phyloP scores from a whole-genome alignment of 1,284 basidiomycete genomes.

The Moesziomyces sp. region DNA sequence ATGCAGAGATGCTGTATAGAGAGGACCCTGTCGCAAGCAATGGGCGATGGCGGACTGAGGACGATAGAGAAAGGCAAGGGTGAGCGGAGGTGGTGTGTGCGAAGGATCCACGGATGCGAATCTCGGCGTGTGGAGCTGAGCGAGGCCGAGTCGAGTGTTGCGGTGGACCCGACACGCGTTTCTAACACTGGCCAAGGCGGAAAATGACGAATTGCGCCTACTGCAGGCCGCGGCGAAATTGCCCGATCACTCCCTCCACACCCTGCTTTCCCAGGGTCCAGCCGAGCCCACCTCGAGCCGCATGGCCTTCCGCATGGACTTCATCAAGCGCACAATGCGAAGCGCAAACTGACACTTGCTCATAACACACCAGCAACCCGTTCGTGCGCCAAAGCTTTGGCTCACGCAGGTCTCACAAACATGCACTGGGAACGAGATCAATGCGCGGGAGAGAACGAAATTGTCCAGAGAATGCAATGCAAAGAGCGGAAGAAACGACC shows the following conservation, averaged over 20 bases:
- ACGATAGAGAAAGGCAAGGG: neutral
- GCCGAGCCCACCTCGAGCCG: too few relatives aligned
- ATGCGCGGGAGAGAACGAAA: neutral
- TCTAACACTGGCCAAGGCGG: conserved; percentile 12
- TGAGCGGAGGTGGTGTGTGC: conserved; percentile 25
- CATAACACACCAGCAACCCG: too few relatives aligned
- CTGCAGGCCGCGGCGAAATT: conserved; percentile 7
- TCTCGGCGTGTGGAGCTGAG: conserved; percentile 28
- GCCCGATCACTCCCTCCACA: conserved; percentile 28
- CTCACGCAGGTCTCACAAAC: neutral
- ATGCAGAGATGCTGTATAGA: conserved; percentile 1
- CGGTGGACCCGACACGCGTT: conserved; percentile 44
- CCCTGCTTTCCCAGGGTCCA: too few relatives aligned
- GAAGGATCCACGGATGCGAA: conserved; percentile 13
- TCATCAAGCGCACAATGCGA: neutral
- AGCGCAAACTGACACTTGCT: neutral
- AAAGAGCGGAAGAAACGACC: neutral
- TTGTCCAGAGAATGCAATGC: neutral
- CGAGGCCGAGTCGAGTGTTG: conserved; percentile 24
- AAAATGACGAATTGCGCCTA: conserved; percentile 6
- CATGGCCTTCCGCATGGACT: neutral
- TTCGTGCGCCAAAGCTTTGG: neutral
- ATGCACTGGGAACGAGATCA: neutral
- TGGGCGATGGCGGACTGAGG: neutral
- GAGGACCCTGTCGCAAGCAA: too few relatives aligned